These are phyloP conservation scores for Trichoderma sp. DNA, from an alignment of 2,329 filamentous ascomycete species.

Conservation along the genomic window DNA sequence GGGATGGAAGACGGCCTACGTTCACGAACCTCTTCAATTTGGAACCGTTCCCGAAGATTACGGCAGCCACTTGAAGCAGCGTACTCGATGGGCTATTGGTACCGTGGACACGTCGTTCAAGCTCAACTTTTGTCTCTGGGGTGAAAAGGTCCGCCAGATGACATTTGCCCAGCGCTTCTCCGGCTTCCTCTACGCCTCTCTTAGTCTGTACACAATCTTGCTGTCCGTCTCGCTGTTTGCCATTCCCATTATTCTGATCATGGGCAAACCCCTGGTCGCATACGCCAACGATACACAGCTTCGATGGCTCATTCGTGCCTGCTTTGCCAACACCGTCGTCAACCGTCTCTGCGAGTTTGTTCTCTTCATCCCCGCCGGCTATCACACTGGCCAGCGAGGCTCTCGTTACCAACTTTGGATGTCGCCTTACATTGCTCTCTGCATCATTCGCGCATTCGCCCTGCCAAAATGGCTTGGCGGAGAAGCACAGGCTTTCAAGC, in stretches of 20 bases:
- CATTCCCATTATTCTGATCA: slow-evolving; percentile 57
- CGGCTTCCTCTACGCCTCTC: slow-evolving; percentile 55
- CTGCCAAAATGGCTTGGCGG: slow-evolving; percentile 60
- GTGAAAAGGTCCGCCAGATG: slow-evolving; percentile 53
- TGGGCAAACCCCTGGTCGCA: slow-evolving; percentile 56
- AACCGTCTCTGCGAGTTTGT: slow-evolving; percentile 57
- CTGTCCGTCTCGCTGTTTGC: slow-evolving; percentile 55
- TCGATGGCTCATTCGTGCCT: slow-evolving; percentile 57
- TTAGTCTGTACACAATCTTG: slow-evolving; percentile 56
- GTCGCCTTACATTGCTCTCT: slow-evolving; percentile 59
- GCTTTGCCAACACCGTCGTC: slow-evolving; percentile 49
- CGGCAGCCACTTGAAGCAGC: slow-evolving; percentile 55
- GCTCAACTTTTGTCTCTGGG: slow-evolving; percentile 59
- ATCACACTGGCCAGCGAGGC: slow-evolving; percentile 57
- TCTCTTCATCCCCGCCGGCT: slow-evolving; percentile 59
- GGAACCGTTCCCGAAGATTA: slow-evolving; percentile 59
- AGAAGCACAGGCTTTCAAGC: slow-evolving; percentile 57
- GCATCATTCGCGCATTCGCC: slow-evolving; percentile 56
- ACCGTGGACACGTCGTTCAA: slow-evolving; percentile 60
- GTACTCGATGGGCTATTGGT: slow-evolving; percentile 54
- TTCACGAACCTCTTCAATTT: slow-evolving; percentile 59
- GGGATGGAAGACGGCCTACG: slow-evolving; percentile 61
- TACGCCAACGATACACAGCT: slow-evolving; percentile 53
- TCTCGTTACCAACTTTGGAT: slow-evolving; percentile 60
- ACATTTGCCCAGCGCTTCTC: slow-evolving; percentile 56